Evolutionary conservation across 2,329 filamentous ascomycete genomes (phyloP).

Genomic region (Pseudogymnoascus sp.): DNA sequence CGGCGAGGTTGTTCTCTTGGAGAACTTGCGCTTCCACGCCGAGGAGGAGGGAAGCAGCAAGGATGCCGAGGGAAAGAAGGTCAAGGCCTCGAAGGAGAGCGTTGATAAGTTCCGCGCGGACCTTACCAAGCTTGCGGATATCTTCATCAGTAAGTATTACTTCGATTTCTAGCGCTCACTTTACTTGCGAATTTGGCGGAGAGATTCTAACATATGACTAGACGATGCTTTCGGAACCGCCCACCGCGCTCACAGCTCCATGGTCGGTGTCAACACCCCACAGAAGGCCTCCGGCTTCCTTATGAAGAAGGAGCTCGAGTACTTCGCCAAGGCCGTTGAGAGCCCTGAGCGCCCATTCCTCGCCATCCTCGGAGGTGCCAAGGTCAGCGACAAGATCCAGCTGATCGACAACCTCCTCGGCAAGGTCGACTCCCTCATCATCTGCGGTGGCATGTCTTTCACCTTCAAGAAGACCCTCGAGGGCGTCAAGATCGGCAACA

Average conservation of each 20-base stretch:
- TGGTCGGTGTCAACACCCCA: slow-evolving; percentile 93
- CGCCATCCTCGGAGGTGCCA: slow-evolving; percentile 94
- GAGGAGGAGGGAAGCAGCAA: slow-evolving; percentile 97
- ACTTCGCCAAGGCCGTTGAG: slow-evolving; percentile 96
- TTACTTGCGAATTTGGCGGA: slow-evolving; percentile 14
- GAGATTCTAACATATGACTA: slow-evolving; percentile 30
- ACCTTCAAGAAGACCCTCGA: slow-evolving; percentile 99
- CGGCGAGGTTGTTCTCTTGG: slow-evolving; percentile 80
- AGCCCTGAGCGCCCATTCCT: slow-evolving; percentile 91
- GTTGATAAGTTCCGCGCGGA: slow-evolving; percentile 93
- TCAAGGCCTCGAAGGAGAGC: slow-evolving; percentile 90
- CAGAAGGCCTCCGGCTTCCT: slow-evolving; percentile 97
- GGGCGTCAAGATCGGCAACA: slow-evolving; percentile 79
- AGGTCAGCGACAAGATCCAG: slow-evolving; percentile 99
- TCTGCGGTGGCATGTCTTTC: slow-evolving; percentile 98
- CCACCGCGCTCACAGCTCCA: slow-evolving; percentile 96
- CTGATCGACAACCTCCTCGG: slow-evolving; percentile 97
- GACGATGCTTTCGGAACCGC: slow-evolving; percentile 98
- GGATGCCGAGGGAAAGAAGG: slow-evolving; percentile 91
- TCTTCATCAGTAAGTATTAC: slow-evolving; percentile 77
- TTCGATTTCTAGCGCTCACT: background rate
- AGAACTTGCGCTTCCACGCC: slow-evolving; percentile 97
- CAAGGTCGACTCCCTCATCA: slow-evolving; percentile 94
- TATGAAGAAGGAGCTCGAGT: slow-evolving; percentile 99
- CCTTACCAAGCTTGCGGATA: slow-evolving; percentile 84